Conservation (phyloP, 108 stramenopile genomes). For the Pseudonitzschia delicatissima region DNA sequence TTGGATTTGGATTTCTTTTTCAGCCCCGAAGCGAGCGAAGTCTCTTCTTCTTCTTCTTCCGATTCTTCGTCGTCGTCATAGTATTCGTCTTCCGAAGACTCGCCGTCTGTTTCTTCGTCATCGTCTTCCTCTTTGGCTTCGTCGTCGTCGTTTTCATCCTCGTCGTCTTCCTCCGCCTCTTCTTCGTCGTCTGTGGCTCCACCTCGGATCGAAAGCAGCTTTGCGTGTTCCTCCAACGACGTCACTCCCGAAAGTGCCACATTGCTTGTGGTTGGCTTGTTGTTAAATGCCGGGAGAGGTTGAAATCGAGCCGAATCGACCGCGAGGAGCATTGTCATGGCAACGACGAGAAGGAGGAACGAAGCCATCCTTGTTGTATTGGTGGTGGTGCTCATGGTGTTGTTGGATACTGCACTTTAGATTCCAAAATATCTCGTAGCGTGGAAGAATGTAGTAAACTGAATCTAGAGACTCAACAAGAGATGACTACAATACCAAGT, state of each 20-base stretch:
- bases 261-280: not conserved
- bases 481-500: too few relatives aligned
- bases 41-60: slow-evolving; percentile 12
- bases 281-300: not conserved
- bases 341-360: not conserved
- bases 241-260: not conserved
- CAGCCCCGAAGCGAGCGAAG: not conserved
- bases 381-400: not conserved
- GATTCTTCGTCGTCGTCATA: slow-evolving; percentile 6
- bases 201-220: not conserved
- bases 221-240: not conserved
- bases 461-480: too few relatives aligned
- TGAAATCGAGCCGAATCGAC: not conserved
- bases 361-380: not conserved
- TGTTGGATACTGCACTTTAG: too few relatives aligned
- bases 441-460: too few relatives aligned
- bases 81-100: slow-evolving; percentile 3
- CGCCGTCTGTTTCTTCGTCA: not conserved
- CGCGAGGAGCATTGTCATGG: not conserved
- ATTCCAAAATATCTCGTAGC: too few relatives aligned
- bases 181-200: not conserved
- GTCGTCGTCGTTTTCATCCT: not conserved
- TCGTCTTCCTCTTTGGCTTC: not conserved
- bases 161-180: not conserved
- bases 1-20: not conserved